Evolutionary conservation across 148 eudicot genomes (phyloP).

Genomic region (Linanthus parryae): DNA sequence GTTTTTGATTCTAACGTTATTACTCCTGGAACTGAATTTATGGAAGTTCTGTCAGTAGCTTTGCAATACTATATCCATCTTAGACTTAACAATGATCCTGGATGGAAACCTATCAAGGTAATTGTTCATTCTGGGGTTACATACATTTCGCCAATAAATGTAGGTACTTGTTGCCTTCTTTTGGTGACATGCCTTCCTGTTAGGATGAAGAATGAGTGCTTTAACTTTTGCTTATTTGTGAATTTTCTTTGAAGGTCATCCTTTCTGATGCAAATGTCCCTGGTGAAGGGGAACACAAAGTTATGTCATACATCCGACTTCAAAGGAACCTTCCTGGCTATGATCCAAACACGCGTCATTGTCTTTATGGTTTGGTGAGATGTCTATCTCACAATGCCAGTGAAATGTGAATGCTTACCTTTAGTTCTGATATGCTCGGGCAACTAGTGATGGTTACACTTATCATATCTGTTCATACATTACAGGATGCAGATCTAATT

Average conservation of each 20-base stretch:
- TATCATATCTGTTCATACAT: too few species aligned
- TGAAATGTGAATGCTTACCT: too few species aligned
- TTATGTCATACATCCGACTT: conserved; percentile 86
- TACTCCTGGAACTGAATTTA: conserved; percentile 93
- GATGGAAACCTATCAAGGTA: conserved; percentile 86
- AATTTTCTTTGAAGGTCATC: conserved; percentile 82
- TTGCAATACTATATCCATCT: conserved; percentile 81
- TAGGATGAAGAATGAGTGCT: conserved; percentile 15
- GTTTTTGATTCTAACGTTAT: conserved; percentile 92
- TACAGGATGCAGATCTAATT: conserved; percentile 88
- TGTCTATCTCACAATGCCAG: too few species aligned
- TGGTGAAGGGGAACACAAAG: conserved; percentile 99
- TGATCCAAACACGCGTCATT: conserved; percentile 92
- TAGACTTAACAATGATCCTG: conserved; percentile 69
- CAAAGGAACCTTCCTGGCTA: conserved; percentile 87
- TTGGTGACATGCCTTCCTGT: conserved; percentile 47
- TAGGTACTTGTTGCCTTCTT: conserved; percentile 30
- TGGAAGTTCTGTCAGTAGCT: conserved; percentile 81
- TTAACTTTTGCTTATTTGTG: conserved; percentile 35
- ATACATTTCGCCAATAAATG: too few species aligned
- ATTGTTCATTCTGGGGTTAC: too few species aligned
- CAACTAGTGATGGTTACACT: too few species aligned
- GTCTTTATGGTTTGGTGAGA: conserved; percentile 95
- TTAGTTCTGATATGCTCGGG: too few species aligned
- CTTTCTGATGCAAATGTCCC: conserved; percentile 98